Conservation (phyloP, 179 eudicot genomes). For the Actinidia arguta region DNA sequence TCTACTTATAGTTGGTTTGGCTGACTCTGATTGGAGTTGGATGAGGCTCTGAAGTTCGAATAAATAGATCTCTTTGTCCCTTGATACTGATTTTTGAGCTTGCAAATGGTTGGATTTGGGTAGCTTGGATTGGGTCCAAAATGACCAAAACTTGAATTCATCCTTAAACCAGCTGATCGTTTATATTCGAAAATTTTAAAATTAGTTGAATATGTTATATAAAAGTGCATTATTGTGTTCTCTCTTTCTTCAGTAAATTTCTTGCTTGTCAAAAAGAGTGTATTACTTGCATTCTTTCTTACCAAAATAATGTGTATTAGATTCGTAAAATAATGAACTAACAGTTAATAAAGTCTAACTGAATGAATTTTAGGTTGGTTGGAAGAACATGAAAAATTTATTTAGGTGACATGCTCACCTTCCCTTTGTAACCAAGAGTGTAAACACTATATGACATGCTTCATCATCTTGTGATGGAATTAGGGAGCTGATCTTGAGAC, state of each 20-base stretch:
- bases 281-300: no score
- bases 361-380: neutral
- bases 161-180: neutral
- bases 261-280: no score
- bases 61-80: neutral
- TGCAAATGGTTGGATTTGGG: neutral
- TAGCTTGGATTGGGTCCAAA: neutral
- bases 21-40: neutral
- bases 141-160: neutral
- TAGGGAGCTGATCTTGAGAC: neutral
- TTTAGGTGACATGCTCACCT: neutral
- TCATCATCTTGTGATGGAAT: neutral
- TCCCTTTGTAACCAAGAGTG: neutral
- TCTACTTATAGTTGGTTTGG: conserved; percentile 5
- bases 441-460: neutral
- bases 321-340: neutral
- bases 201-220: neutral
- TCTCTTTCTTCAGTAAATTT: neutral
- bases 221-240: neutral
- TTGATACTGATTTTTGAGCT: neutral
- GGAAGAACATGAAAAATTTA: neutral
- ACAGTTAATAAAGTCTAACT: neutral
- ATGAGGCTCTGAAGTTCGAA: conserved; percentile 2
- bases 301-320: no score
- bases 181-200: neutral